phyloP scores from a whole-genome alignment of 2,329 filamentous ascomycete genomes.

The Fusarium mexicanum region DNA sequence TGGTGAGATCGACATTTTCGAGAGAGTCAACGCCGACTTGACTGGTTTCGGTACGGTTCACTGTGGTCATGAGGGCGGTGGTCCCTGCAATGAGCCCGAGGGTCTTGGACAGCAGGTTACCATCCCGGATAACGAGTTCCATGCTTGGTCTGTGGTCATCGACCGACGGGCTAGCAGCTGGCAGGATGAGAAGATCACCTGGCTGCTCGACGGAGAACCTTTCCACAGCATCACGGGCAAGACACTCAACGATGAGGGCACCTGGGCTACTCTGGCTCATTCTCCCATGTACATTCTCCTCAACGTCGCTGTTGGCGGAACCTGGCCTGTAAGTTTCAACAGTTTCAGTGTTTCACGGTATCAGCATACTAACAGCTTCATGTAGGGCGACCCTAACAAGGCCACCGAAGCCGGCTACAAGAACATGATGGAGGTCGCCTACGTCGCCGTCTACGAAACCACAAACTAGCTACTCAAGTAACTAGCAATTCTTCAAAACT shows the following conservation, averaged over 20 bases:
- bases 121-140: constrained; percentile 59
- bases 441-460: constrained; percentile 53
- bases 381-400: constrained; percentile 47
- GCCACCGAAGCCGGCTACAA: constrained; percentile 49
- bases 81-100: constrained; percentile 58
- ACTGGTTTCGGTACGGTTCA: constrained; percentile 60
- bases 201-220: constrained; percentile 56
- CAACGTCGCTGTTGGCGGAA: constrained; percentile 60
- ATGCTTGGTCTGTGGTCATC: constrained; percentile 59
- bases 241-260: constrained; percentile 51
- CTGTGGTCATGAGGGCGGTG: constrained; percentile 56
- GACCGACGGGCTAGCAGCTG: constrained; percentile 57
- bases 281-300: constrained; percentile 57
- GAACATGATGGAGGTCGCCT: constrained; percentile 54
- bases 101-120: constrained; percentile 50
- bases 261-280: constrained; percentile 57
- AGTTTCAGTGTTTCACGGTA: background rate
- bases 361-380: background rate
- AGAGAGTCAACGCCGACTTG: constrained; percentile 58
- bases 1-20: constrained; percentile 62
- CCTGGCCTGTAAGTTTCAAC: constrained; percentile 50
- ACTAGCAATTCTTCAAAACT: background rate
- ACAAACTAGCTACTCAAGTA: constrained; percentile 9
- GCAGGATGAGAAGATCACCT: constrained; percentile 59
- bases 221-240: constrained; percentile 57